Evolutionary conservation across 148 eudicot genomes (phyloP).

Genomic region (Fallopia convolvulus): DNA sequence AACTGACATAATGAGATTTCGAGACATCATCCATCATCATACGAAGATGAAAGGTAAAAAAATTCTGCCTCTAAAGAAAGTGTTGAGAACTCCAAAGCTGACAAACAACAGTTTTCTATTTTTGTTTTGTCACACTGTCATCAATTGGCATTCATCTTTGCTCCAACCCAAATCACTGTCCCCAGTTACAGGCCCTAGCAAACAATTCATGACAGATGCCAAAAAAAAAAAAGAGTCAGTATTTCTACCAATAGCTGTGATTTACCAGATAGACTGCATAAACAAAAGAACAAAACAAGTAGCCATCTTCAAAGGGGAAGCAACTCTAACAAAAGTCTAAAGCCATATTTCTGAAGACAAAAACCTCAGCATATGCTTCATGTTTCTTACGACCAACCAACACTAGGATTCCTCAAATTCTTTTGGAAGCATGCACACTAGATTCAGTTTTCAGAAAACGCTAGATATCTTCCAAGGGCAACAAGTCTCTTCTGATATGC

Average conservation of each 20-base stretch:
- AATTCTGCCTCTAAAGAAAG: neutral
- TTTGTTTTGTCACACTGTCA: neutral
- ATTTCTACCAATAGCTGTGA: neutral
- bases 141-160: neutral
- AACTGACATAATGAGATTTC: neutral
- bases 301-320: neutral
- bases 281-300: neutral
- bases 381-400: too few relatives aligned
- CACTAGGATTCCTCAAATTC: neutral
- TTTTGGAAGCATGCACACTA: neutral
- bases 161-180: neutral
- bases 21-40: neutral
- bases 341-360: neutral
- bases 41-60: neutral
- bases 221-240: neutral
- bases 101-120: neutral
- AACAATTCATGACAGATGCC: neutral
- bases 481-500: neutral
- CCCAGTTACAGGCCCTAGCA: constrained; percentile 4
- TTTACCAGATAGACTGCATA: neutral
- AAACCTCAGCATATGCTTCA: neutral
- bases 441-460: neutral
- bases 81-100: neutral
- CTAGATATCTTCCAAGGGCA: neutral
- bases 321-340: neutral